Evolutionary conservation across 768 basidiomycete species (phyloP).

Genomic region (Russula ochroleuca): DNA sequence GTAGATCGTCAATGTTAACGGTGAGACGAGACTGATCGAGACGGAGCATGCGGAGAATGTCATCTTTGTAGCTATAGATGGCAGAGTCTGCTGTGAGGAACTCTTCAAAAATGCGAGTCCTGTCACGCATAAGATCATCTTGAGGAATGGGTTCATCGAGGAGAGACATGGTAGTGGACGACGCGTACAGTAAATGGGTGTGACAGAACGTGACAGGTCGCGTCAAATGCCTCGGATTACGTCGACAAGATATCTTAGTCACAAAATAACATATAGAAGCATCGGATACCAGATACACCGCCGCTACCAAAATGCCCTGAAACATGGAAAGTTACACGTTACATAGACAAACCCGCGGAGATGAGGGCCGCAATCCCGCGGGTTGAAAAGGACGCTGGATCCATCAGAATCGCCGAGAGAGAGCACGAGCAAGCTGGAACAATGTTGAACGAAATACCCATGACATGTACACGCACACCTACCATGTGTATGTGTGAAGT

Average conservation of each 20-base stretch:
- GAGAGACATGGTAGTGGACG: constrained; percentile 34
- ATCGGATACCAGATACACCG: background rate
- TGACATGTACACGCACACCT: background rate
- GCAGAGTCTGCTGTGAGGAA: constrained; percentile 69
- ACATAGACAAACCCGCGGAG: constrained; percentile 3
- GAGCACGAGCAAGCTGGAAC: background rate
- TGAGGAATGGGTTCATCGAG: constrained; percentile 55
- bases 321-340: background rate
- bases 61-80: constrained; percentile 78
- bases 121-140: constrained; percentile 71
- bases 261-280: background rate
- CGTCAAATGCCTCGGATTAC: background rate
- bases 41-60: constrained; percentile 78
- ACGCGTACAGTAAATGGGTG: background rate
- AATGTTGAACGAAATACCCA: background rate
- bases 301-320: background rate
- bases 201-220: constrained; percentile 28
- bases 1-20: constrained; percentile 93
- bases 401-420: constrained; percentile 4
- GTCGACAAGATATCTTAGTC: too few relatives aligned
- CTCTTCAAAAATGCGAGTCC: constrained; percentile 75
- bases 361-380: background rate
- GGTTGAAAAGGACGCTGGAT: background rate
- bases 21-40: constrained; percentile 82
- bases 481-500: background rate